A percentile compares a stretch with the other conserved stretches of the same genome.
phyloP scores from a whole-genome alignment of 169 alveolate genomes.

The Cryptosporidium tyzzeri region DNA sequence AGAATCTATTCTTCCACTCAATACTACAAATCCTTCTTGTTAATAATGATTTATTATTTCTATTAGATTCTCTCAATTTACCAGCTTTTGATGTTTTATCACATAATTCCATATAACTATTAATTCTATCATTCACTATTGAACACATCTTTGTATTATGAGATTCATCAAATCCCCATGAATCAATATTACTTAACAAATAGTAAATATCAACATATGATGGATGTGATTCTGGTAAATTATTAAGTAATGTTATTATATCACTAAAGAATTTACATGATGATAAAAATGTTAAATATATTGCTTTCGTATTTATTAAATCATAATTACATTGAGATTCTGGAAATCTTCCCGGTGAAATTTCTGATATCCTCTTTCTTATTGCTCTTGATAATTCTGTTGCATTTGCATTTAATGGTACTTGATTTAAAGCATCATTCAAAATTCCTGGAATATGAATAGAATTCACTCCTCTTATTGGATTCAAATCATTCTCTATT shows the following conservation, averaged over 20 bases:
- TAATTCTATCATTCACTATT: conserved; percentile 2
- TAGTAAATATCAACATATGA: conserved; percentile 18
- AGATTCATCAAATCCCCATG: conserved; percentile 66
- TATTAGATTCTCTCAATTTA: background rate
- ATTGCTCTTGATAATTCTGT: conserved; percentile 30
- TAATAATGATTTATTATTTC: background rate
- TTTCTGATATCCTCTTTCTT: conserved; percentile 24
- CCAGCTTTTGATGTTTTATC: conserved; percentile 5
- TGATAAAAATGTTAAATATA: conserved; percentile 33
- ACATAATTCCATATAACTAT: conserved; percentile 1
- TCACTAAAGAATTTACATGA: conserved; percentile 53
- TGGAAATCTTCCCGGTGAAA: conserved; percentile 22
- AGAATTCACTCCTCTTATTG: conserved; percentile 20
- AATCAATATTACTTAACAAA: background rate
- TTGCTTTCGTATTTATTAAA: conserved; percentile 23
- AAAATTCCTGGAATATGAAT: conserved; percentile 25
- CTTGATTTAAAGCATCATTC: conserved; percentile 24
- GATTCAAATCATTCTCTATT: background rate
- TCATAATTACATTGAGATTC: conserved; percentile 63
- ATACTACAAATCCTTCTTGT: conserved; percentile 17
- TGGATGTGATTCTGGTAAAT: conserved; percentile 56
- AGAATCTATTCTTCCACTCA: conserved; percentile 63
- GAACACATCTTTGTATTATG: conserved; percentile 35
- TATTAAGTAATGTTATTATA: conserved; percentile 9
- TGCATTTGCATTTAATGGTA: conserved; percentile 41